These are phyloP conservation scores for Leishmania guyanensis DNA, from an alignment of 208 protist genomes.

Conservation along the genomic window DNA sequence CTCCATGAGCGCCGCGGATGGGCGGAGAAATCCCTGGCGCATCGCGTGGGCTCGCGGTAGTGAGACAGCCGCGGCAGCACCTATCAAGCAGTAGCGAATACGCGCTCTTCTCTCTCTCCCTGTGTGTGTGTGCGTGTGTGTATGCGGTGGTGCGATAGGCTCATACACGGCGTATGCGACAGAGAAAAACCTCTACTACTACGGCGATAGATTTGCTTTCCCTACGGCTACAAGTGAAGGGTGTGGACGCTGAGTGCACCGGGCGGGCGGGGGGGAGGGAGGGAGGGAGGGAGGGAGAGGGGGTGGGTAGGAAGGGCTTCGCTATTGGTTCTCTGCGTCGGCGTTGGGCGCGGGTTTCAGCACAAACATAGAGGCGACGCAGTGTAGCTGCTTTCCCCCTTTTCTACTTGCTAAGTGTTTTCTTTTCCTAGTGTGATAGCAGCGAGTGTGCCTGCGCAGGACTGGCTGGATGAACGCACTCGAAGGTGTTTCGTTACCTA, in stretches of 20 bases:
- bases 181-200: neutral
- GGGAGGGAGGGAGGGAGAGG: neutral
- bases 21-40: slow-evolving; percentile 45
- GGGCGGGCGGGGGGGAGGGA: neutral
- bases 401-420: too few species aligned
- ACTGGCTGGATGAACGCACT: neutral
- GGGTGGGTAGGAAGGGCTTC: neutral
- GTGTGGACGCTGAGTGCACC: neutral
- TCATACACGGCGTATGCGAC: neutral
- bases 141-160: neutral
- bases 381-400: neutral
- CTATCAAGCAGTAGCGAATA: neutral
- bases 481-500: neutral
- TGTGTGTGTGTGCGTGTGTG: neutral
- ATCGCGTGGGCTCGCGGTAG: neutral
- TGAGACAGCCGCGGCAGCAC: neutral
- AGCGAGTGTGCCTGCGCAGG: neutral
- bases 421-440: neutral
- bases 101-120: neutral
- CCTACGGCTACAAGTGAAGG: neutral
- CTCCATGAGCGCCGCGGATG: slow-evolving; percentile 36
- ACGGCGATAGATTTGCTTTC: neutral
- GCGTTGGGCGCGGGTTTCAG: too few species aligned
- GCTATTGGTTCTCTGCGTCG: too few species aligned
- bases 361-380: too few species aligned